These are phyloP conservation scores for Lentithecium fluviatile DNA, from an alignment of 495 filamentous ascomycete genomes.

Conservation along the genomic window DNA sequence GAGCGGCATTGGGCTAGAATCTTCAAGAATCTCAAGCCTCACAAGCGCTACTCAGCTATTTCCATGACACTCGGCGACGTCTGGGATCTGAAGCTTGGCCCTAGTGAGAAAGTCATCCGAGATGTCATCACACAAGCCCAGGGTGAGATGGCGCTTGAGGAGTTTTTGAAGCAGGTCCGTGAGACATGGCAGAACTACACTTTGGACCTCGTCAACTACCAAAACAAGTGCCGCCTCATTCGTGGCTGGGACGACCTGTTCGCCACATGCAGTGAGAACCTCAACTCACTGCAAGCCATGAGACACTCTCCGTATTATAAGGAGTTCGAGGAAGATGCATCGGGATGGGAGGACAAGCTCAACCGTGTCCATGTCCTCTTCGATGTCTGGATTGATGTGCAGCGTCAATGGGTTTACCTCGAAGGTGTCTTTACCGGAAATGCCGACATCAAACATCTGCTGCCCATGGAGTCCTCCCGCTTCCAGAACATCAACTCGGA, in stretches of 20 bases:
- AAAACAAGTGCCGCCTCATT: constrained; percentile 95
- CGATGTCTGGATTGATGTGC: constrained; percentile 99
- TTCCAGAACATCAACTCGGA: constrained; percentile 99
- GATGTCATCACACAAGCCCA: constrained; percentile 94
- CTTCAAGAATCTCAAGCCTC: constrained; percentile 88
- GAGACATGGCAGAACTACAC: constrained; percentile 95
- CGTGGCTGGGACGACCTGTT: constrained; percentile 98
- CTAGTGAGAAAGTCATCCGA: constrained; percentile 81
- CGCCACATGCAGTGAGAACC: constrained; percentile 95
- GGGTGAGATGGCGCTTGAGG: constrained; percentile 97
- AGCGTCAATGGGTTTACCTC: constrained; percentile 98
- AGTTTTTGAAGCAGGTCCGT: constrained; percentile 94
- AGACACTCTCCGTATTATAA: constrained; percentile 98
- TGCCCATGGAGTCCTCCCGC: constrained; percentile 90
- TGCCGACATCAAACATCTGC: constrained; percentile 96
- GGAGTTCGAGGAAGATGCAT: constrained; percentile 96
- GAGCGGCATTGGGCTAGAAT: constrained; percentile 98
- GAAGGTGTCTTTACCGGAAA: constrained; percentile 99
- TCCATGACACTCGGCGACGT: constrained; percentile 94
- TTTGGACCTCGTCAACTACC: constrained; percentile 92
- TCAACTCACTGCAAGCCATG: constrained; percentile 98
- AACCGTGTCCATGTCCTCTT: constrained; percentile 97
- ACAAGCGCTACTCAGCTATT: constrained; percentile 84
- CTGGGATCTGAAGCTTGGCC: constrained; percentile 89
- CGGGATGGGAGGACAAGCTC: constrained; percentile 94